A percentile compares a stretch with the other conserved stretches of the same genome.
These are phyloP conservation scores for Cucumis cinereus DNA, from an alignment of 306 rosid genomes.

Conservation along the genomic window DNA sequence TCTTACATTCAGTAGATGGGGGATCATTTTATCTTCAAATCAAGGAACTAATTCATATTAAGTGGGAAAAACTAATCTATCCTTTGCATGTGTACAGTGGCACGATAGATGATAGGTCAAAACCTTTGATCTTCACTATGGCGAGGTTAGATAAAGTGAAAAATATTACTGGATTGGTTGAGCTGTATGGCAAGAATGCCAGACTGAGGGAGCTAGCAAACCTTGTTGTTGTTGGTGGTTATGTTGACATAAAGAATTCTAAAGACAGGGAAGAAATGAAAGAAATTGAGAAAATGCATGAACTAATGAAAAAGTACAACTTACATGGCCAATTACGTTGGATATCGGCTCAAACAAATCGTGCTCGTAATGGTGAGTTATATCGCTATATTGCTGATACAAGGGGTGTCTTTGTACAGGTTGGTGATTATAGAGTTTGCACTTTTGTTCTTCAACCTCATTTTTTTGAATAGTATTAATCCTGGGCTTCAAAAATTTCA, in stretches of 20 bases:
- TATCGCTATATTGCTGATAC: constrained; percentile 88
- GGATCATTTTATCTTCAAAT: not conserved
- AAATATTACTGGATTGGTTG: constrained; percentile 77
- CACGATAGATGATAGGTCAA: constrained; percentile 47
- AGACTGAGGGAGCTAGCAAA: constrained; percentile 76
- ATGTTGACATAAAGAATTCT: constrained; percentile 59
- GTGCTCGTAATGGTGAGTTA: constrained; percentile 90
- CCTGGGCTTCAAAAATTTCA: not conserved
- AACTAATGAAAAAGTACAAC: constrained; percentile 38
- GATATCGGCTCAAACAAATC: constrained; percentile 74
- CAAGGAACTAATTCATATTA: not conserved
- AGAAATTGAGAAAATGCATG: constrained; percentile 92
- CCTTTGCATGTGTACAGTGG: constrained; percentile 44
- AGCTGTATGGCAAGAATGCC: constrained; percentile 54
- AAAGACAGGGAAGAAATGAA: constrained; percentile 79
- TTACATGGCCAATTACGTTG: constrained; percentile 71
- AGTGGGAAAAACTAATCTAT: not conserved
- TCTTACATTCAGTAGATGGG: not conserved
- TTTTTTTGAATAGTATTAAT: not conserved
- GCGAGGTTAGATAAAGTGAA: constrained; percentile 78
- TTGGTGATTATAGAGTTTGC: not conserved
- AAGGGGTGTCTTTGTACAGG: constrained; percentile 84
- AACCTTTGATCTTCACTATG: constrained; percentile 86
- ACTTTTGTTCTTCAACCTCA: not conserved
- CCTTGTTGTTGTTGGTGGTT: constrained; percentile 78